Percentiles rank a stretch among this genome's conserved stretches.
Evolutionary conservation across 495 filamentous ascomycete species (phyloP).

Genomic region (Aspergillus baeticus): DNA sequence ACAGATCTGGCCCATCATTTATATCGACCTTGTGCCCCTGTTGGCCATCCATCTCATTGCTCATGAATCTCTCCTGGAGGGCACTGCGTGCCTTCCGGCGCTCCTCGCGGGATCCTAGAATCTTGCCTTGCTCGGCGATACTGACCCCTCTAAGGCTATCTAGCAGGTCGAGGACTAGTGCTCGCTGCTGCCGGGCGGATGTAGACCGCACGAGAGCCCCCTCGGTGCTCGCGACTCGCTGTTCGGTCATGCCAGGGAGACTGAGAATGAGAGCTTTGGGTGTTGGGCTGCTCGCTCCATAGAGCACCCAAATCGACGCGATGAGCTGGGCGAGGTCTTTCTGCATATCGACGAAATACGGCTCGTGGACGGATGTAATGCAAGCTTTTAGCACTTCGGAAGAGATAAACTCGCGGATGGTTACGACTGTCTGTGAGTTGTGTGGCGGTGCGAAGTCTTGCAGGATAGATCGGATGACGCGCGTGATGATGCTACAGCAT

Average conservation of each 20-base stretch:
- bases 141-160: slow-evolving; percentile 83
- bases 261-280: slow-evolving; percentile 53
- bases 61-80: slow-evolving; percentile 58
- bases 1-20: slow-evolving; percentile 60
- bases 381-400: slow-evolving; percentile 78
- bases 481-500: slow-evolving; percentile 80
- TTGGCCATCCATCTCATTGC: slow-evolving; percentile 44
- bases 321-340: slow-evolving; percentile 89
- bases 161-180: slow-evolving; percentile 81
- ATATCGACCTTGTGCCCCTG: slow-evolving; percentile 47
- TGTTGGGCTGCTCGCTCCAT: slow-evolving; percentile 58
- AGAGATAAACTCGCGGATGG: slow-evolving; percentile 88
- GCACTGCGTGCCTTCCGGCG: slow-evolving; percentile 50
- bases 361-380: slow-evolving; percentile 86
- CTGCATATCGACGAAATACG: slow-evolving; percentile 95
- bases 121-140: slow-evolving; percentile 88
- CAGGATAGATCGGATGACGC: slow-evolving; percentile 79
- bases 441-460: slow-evolving; percentile 66
- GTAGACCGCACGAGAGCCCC: slow-evolving; percentile 58
- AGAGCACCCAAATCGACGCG: slow-evolving; percentile 76
- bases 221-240: slow-evolving; percentile 46
- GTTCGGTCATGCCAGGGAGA: slow-evolving; percentile 55
- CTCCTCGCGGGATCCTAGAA: slow-evolving; percentile 52
- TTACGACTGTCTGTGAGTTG: slow-evolving; percentile 53
- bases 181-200: slow-evolving; percentile 72